Evolutionary conservation across 139 green algal genomes (phyloP).

Genomic region (Tetradesmus lagerheimii): DNA sequence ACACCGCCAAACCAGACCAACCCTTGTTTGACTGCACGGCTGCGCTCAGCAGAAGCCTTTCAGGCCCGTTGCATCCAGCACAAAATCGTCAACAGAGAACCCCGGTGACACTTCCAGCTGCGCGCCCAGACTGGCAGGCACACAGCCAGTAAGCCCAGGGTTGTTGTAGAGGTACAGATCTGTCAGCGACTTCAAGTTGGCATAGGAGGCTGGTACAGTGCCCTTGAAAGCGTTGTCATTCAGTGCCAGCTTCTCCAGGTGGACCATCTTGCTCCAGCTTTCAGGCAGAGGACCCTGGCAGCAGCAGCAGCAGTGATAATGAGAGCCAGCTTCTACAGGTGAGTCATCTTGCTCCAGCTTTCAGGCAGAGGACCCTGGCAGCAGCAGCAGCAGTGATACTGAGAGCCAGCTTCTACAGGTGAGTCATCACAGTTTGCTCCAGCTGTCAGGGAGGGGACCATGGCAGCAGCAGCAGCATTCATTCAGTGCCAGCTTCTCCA

Average conservation of each 20-base stretch:
- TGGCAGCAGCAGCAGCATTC: neutral
- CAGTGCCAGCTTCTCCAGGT: neutral
- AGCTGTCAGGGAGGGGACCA: no score
- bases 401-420: no score
- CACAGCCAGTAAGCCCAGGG: neutral
- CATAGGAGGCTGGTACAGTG: neutral
- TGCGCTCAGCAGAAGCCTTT: no score
- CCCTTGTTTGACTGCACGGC: no score
- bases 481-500: no score
- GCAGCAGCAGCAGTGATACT: neutral
- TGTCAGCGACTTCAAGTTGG: neutral
- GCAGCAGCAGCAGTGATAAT: neutral
- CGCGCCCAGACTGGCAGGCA: neutral
- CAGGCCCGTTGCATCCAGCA: neutral
- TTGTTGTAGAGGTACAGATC: slow-evolving; percentile 6
- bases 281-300: neutral
- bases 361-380: no score
- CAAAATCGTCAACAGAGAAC: neutral
- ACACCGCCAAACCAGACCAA: no score
- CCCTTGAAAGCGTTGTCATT: neutral
- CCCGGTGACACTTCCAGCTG: neutral
- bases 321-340: neutral
- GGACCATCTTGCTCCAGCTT: neutral
- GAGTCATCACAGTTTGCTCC: no score
- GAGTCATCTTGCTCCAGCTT: no score